These are phyloP conservation scores for Quercus robur DNA, from an alignment of 306 rosid genomes.

Conservation along the genomic window DNA sequence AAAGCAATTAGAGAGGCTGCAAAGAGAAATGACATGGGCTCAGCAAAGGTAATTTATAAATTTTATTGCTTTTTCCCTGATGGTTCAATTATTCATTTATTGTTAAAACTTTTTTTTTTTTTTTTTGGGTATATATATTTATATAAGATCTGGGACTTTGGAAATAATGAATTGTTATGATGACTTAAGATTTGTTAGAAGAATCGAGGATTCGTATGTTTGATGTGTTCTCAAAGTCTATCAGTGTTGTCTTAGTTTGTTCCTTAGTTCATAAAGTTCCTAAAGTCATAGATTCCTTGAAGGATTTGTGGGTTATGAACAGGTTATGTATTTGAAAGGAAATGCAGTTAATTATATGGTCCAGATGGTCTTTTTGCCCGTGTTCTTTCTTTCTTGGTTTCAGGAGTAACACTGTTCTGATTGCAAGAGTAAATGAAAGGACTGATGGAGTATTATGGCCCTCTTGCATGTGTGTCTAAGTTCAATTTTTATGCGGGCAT, in stretches of 20 bases:
- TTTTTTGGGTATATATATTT: too few relatives aligned
- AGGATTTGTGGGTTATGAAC: not conserved
- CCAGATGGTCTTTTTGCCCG: not conserved
- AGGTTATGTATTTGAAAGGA: not conserved
- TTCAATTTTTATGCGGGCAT: too few relatives aligned
- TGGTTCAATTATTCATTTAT: not conserved
- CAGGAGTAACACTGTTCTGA: not conserved
- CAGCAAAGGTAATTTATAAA: slow-evolving; percentile 70
- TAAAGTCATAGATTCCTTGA: not conserved
- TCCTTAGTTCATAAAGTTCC: not conserved
- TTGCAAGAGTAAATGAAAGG: not conserved
- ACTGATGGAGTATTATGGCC: not conserved
- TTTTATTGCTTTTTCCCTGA: slow-evolving; percentile 1
- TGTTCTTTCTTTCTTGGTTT: too few relatives aligned
- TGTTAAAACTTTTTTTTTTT: not conserved
- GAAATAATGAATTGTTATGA: not conserved
- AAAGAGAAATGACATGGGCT: slow-evolving; percentile 90
- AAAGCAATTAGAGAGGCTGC: slow-evolving; percentile 93
- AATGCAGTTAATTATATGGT: not conserved
- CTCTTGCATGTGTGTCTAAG: not conserved
- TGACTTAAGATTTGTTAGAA: not conserved
- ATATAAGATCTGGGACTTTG: not conserved
- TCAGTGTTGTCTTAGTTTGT: not conserved
- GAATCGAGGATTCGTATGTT: not conserved
- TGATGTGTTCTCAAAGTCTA: not conserved